Conservation (phyloP, 2,329 filamentous ascomycete species). For the Neoscytalidium dimidiatum region DNA sequence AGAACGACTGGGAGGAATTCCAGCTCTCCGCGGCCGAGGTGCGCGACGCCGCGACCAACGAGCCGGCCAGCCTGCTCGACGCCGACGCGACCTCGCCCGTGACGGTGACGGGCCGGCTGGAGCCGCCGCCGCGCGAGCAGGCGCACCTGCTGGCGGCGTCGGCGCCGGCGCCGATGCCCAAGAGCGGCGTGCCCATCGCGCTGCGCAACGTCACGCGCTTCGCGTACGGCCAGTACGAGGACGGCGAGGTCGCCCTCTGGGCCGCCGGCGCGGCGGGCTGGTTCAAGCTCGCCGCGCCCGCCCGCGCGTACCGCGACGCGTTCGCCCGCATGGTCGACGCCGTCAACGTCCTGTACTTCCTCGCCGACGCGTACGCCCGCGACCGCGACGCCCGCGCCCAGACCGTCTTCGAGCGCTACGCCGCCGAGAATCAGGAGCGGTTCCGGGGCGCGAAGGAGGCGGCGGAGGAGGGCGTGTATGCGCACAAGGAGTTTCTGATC, state of each 20-base stretch:
- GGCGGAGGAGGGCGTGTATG: slow-evolving; percentile 31
- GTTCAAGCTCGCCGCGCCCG: slow-evolving; percentile 64
- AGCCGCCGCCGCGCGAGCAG: slow-evolving; percentile 35
- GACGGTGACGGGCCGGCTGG: slow-evolving; percentile 61
- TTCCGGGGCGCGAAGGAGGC: slow-evolving; percentile 31
- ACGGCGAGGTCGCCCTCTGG: slow-evolving; percentile 64
- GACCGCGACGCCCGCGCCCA: slow-evolving; percentile 24
- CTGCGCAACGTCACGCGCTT: slow-evolving; percentile 53
- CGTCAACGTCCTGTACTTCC: slow-evolving; percentile 63
- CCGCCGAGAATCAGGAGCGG: slow-evolving; percentile 29
- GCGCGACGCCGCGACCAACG: slow-evolving; percentile 54
- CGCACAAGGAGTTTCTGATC: slow-evolving; percentile 46
- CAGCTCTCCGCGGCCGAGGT: slow-evolving; percentile 63
- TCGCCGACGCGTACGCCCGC: slow-evolving; percentile 58
- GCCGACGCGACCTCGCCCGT: slow-evolving; percentile 63
- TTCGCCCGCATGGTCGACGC: slow-evolving; percentile 65
- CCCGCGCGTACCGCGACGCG: slow-evolving; percentile 57
- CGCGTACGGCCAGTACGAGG: slow-evolving; percentile 56
- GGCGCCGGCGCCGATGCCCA: neutral
- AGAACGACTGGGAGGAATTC: slow-evolving; percentile 63
- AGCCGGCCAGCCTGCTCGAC: slow-evolving; percentile 60
- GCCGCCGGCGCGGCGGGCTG: slow-evolving; percentile 65
- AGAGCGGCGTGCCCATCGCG: slow-evolving; percentile 45
- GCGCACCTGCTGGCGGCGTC: slow-evolving; percentile 22
- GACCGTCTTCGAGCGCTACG: slow-evolving; percentile 35